Evolutionary conservation across 805 yeast species (phyloP).

Genomic region (Dipodascus geniculatus): DNA sequence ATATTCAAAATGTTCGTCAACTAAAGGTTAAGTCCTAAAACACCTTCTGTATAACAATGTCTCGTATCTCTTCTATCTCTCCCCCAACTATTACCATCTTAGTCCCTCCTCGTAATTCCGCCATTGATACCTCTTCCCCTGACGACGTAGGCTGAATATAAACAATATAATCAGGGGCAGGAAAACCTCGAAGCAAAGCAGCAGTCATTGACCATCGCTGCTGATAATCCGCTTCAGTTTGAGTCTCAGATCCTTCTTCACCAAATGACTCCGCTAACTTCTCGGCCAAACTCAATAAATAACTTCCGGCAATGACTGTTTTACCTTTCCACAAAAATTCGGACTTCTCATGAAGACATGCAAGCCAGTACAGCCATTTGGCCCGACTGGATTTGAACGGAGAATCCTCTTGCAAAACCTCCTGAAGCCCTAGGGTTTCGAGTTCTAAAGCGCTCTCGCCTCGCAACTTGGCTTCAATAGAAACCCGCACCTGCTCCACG

Average conservation of each 20-base stretch:
- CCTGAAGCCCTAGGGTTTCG: neutral
- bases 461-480: constrained; percentile 7
- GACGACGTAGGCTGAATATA: constrained; percentile 13
- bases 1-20: neutral
- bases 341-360: constrained; percentile 17
- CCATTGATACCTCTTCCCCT: constrained; percentile 14
- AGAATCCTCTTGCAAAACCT: neutral
- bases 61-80: constrained; percentile 8
- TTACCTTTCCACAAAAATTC: constrained; percentile 6
- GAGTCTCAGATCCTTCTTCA: neutral
- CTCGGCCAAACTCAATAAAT: constrained; percentile 16
- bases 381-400: constrained; percentile 10
- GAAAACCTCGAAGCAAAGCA: constrained; percentile 16
- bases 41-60: neutral
- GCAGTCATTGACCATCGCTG: constrained; percentile 16
- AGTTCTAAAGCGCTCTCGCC: neutral
- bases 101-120: constrained; percentile 11
- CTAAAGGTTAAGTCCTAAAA: too few species aligned
- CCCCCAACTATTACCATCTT: constrained; percentile 16
- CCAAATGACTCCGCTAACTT: constrained; percentile 9
- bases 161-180: constrained; percentile 17
- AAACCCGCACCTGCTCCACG: constrained; percentile 5
- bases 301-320: constrained; percentile 14
- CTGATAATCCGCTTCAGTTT: neutral
- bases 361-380: constrained; percentile 15